Evolutionary conservation across 148 eudicot species (phyloP).

Genomic region (Agrostemma githago): DNA sequence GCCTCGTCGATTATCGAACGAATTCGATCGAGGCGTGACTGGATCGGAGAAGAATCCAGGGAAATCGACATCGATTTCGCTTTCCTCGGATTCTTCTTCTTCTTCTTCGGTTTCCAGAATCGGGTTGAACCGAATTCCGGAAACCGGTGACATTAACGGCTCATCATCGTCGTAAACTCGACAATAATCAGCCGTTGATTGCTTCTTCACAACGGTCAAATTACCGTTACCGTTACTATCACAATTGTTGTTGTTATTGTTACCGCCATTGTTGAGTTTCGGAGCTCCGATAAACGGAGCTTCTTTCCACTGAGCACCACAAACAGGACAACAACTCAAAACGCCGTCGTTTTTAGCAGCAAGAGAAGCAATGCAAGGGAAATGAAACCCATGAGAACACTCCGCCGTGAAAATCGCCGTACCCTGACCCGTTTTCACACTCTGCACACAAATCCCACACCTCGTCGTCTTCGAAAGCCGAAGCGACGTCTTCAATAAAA

Average conservation of each 20-base stretch:
- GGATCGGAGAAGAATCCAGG: slow-evolving; percentile 54
- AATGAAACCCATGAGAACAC: slow-evolving; percentile 67
- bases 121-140: slow-evolving; percentile 55
- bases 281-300: slow-evolving; percentile 37
- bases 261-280: slow-evolving; percentile 3
- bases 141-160: slow-evolving; percentile 59
- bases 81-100: slow-evolving; percentile 27
- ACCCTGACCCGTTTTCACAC: slow-evolving; percentile 62
- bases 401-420: slow-evolving; percentile 77
- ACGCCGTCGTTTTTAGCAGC: slow-evolving; percentile 37
- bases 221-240: too few relatives aligned
- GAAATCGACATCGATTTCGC: slow-evolving; percentile 28
- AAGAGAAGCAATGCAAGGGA: slow-evolving; percentile 61
- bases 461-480: slow-evolving; percentile 44
- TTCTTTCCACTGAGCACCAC: slow-evolving; percentile 68
- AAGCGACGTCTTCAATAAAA: slow-evolving; percentile 51
- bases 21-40: slow-evolving; percentile 4
- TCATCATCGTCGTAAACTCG: slow-evolving; percentile 86
- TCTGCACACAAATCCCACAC: slow-evolving; percentile 67
- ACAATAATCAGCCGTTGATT: slow-evolving; percentile 27
- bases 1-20: slow-evolving; percentile 8
- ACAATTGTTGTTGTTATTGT: not conserved
- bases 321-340: slow-evolving; percentile 56
- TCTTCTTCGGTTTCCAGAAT: slow-evolving; percentile 75
- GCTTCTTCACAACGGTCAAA: not conserved